Evolutionary conservation across 768 basidiomycete genomes (phyloP), one percentile per base, ranked within the genome.

Genomic region (Kwoniella europaea): DNA sequence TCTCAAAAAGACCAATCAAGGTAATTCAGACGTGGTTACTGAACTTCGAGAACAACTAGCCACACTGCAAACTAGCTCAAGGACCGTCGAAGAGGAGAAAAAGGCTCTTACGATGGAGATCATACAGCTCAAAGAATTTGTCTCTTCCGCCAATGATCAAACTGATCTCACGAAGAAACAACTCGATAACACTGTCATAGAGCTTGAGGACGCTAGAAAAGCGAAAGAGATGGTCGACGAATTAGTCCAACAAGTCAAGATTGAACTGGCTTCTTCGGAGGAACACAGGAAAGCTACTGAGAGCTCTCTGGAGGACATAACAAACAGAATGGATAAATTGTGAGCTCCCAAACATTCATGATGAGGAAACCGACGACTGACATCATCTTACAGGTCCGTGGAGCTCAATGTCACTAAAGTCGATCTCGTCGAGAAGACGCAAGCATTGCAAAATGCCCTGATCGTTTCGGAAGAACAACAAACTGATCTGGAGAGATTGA

Each of bases 241-340:
- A n/a, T 35, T 57, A n/a, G 42, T 71, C 10, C 13, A 10, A 12
- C n/a, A 69, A 20, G 41, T 69, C 18, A 63, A 50, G 65, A 46
- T 2, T 2, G 56, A 67, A 20, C 18, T 69, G 10, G 57, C 44
- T 4, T 22, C 18, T 4, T 46, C 24, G 1, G 27, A 67, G 24
- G 63, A 62, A 24, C 18, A 6, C 22, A 55, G 35, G 20, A 20
- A n/a, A 20, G 4, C 15, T 18, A 44, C 29, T 29, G 64, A 63
- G 24, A 15, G 35, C 35, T 16, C 22, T 63, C 22, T 69, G 55
- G 20, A 53, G 24, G 60, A 67, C 22, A 15, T 57, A 18, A 29
- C 24, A 41, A n/a, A 10, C 24, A 20, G 53, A 16, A 24, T 61
- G 16, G 53, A 46, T 22, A 18, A 62, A 29, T 35, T 68, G 61